Conservation (phyloP, 805 yeast species). For the Yamadazyma sp. region DNA sequence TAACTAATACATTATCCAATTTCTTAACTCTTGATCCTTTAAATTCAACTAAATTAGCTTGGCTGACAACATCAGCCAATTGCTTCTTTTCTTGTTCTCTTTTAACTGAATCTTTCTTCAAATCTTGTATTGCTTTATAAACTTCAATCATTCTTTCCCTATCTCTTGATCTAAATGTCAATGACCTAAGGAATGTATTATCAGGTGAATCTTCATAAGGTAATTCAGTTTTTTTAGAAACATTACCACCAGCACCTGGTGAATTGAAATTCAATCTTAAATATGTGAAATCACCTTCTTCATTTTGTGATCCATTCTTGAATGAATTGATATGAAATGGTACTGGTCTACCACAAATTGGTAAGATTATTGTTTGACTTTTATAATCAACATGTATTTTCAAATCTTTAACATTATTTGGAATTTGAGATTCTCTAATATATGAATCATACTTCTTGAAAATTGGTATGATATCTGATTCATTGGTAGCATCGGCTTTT, state of each 20-base stretch:
- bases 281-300: constrained; percentile 93
- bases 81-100: constrained; percentile 88
- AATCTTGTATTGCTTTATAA: constrained; percentile 82
- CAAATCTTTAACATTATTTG: constrained; percentile 75
- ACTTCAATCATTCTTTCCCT: constrained; percentile 88
- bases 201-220: constrained; percentile 90
- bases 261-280: constrained; percentile 88
- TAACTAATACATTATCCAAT: constrained; percentile 81
- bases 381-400: constrained; percentile 84
- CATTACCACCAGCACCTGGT: constrained; percentile 80
- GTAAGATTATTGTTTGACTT: constrained; percentile 84
- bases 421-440: constrained; percentile 89
- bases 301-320: constrained; percentile 91
- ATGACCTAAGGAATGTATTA: constrained; percentile 80
- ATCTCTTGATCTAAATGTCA: constrained; percentile 86
- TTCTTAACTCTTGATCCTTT: constrained; percentile 82
- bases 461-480: constrained; percentile 60
- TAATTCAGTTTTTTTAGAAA: constrained; percentile 68
- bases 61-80: constrained; percentile 90
- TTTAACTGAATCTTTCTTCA: constrained; percentile 88
- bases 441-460: constrained; percentile 94
- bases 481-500: constrained; percentile 70
- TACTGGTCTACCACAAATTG: constrained; percentile 93
- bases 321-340: constrained; percentile 95
- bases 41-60: constrained; percentile 80